Conservation (phyloP, 2,329 filamentous ascomycete genomes). For the Ophiostoma triangulosporum region DNA sequence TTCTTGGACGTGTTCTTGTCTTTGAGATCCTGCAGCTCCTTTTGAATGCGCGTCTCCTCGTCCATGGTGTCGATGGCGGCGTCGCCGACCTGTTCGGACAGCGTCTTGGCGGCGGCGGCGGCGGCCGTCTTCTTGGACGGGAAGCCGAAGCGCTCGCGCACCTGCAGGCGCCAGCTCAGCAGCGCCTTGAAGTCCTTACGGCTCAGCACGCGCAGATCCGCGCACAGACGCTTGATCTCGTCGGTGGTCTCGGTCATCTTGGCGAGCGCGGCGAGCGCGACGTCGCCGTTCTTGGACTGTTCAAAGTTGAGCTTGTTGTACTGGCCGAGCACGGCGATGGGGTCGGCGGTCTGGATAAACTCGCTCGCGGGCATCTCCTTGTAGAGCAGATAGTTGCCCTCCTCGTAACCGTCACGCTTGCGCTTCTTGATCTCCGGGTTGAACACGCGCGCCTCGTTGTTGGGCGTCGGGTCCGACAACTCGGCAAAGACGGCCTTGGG, state of each 20-base stretch:
- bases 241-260: slow-evolving; percentile 76
- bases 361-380: slow-evolving; percentile 81
- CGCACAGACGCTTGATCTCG: slow-evolving; percentile 66
- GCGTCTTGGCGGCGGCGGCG: slow-evolving; percentile 34
- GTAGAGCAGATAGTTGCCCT: slow-evolving; percentile 85
- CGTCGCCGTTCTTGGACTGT: slow-evolving; percentile 66
- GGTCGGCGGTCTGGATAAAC: slow-evolving; percentile 87
- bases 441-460: slow-evolving; percentile 96
- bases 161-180: slow-evolving; percentile 77
- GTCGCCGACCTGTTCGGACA: slow-evolving; percentile 49
- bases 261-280: slow-evolving; percentile 73
- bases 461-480: slow-evolving; percentile 69
- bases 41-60: slow-evolving; percentile 80
- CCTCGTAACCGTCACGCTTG: slow-evolving; percentile 94
- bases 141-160: slow-evolving; percentile 83
- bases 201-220: slow-evolving; percentile 78
- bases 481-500: slow-evolving; percentile 85
- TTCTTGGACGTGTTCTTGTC: slow-evolving; percentile 65
- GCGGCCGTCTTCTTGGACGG: slow-evolving; percentile 53
- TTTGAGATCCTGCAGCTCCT: slow-evolving; percentile 70
- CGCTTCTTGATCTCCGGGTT: slow-evolving; percentile 96
- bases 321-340: slow-evolving; percentile 78
- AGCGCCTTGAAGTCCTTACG: slow-evolving; percentile 88
- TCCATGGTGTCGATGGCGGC: slow-evolving; percentile 80
- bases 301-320: slow-evolving; percentile 76